Evolutionary conservation across 148 eudicot species (phyloP).

Genomic region (Rhododendron simsii): DNA sequence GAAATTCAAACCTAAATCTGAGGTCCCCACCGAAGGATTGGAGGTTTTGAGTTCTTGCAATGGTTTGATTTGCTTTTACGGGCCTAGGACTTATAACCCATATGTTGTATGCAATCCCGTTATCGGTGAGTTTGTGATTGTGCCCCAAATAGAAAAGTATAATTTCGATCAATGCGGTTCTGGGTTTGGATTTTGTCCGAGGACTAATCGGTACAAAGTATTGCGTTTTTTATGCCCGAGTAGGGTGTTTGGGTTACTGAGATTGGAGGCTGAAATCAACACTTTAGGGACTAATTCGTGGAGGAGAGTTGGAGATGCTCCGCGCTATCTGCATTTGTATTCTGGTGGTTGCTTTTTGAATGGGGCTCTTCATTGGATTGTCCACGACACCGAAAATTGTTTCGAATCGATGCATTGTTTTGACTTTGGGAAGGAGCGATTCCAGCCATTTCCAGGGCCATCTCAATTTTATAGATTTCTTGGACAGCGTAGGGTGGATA

Average conservation of each 20-base stretch:
- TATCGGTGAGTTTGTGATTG: constrained; percentile 17
- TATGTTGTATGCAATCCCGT: constrained; percentile 32
- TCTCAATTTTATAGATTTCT: no score
- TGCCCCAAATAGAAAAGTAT: constrained; percentile 16
- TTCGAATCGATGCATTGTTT: no score
- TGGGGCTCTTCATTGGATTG: constrained; percentile 35
- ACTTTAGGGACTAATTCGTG: no score
- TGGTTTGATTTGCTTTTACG: constrained; percentile 34
- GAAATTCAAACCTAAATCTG: neutral
- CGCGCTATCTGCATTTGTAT: constrained; percentile 13
- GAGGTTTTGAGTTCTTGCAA: constrained; percentile 30
- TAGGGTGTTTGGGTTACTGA: no score
- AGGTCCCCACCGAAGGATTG: neutral
- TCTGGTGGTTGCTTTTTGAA: constrained; percentile 31
- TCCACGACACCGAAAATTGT: neutral
- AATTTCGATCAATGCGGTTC: constrained; percentile 21
- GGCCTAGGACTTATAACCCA: constrained; percentile 21
- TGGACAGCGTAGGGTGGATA: no score
- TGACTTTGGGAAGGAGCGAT: no score
- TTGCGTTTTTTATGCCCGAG: no score
- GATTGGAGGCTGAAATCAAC: no score
- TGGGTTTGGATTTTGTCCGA: constrained; percentile 30
- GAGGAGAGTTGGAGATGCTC: no score
- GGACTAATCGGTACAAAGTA: constrained; percentile 1
- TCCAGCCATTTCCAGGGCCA: no score